Evolutionary conservation across 768 basidiomycete genomes (phyloP).

Genomic region (Boletus vermiculosoides): DNA sequence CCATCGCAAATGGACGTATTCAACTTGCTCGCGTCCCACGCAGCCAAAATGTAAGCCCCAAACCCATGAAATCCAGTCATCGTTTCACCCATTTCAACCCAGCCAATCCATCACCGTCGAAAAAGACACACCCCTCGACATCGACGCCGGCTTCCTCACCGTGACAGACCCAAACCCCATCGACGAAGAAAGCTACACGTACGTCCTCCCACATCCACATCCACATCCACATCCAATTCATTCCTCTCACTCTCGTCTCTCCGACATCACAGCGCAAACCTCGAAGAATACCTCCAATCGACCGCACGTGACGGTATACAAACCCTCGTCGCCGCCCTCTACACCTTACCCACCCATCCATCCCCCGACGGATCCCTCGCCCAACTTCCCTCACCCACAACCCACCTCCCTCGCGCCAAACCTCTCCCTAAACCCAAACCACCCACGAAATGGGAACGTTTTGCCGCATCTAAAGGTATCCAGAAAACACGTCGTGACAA

Average conservation of each 20-base stretch:
- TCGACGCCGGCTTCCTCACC: constrained; percentile 80
- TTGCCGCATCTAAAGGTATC: constrained; percentile 94
- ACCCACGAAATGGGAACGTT: constrained; percentile 94
- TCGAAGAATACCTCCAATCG: constrained; percentile 76
- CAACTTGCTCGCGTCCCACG: constrained; percentile 67
- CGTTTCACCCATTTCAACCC: not conserved
- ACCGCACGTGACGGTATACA: constrained; percentile 83
- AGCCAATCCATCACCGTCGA: constrained; percentile 71
- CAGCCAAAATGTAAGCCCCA: constrained; percentile 63
- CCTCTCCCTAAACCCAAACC: constrained; percentile 91
- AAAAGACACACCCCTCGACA: constrained; percentile 74
- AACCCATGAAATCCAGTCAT: not conserved
- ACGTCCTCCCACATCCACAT: constrained; percentile 23
- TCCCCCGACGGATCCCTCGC: constrained; percentile 83
- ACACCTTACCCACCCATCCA: constrained; percentile 72
- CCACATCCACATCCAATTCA: not conserved
- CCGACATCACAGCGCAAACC: constrained; percentile 54
- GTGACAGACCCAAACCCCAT: constrained; percentile 88
- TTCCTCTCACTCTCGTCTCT: not conserved
- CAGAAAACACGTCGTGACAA: constrained; percentile 73
- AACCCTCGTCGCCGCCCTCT: constrained; percentile 74
- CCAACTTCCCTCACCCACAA: constrained; percentile 73
- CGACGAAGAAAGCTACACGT: constrained; percentile 84
- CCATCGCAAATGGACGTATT: constrained; percentile 11
- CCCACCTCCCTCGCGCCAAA: constrained; percentile 84